Percentiles rank a stretch among this genome's conserved stretches.
Conservation (phyloP, 202 grass and related monocot genomes). For the Hordeum pubiflorum region DNA sequence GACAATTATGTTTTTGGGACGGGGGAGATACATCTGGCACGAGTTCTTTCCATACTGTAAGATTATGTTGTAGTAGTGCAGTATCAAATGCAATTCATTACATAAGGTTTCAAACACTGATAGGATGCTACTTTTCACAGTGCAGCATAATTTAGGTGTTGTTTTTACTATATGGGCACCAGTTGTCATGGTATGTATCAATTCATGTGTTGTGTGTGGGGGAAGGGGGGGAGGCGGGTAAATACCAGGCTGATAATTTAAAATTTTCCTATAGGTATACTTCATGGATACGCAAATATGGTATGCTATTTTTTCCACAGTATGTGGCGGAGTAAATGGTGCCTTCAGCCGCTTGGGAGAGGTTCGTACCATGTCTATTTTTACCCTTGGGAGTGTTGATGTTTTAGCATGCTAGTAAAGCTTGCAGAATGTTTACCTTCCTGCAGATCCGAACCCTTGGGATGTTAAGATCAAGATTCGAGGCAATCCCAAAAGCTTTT, state of each 20-base stretch:
- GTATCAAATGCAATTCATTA: slow-evolving; percentile 1
- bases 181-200: slow-evolving; percentile 68
- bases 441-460: slow-evolving; percentile 86
- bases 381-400: slow-evolving; percentile 3
- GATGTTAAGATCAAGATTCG: slow-evolving; percentile 94
- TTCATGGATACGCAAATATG: slow-evolving; percentile 99
- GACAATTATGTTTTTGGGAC: slow-evolving; percentile 68
- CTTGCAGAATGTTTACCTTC: slow-evolving; percentile 24
- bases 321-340: slow-evolving; percentile 83
- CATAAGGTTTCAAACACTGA: slow-evolving; percentile 21
- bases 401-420: slow-evolving; percentile 9
- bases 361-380: slow-evolving; percentile 41
- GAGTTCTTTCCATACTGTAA: slow-evolving; percentile 96
- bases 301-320: slow-evolving; percentile 98
- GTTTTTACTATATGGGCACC: slow-evolving; percentile 93
- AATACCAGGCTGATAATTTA: slow-evolving; percentile 11
- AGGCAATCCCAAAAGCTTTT: slow-evolving; percentile 64
- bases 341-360: slow-evolving; percentile 96
- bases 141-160: slow-evolving; percentile 91
- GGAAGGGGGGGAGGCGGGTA: not conserved
- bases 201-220: not conserved
- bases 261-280: slow-evolving; percentile 55
- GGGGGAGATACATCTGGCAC: slow-evolving; percentile 68
- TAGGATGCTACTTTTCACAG: slow-evolving; percentile 42
- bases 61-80: slow-evolving; percentile 20